Evolutionary conservation across 2,329 filamentous ascomycete species (phyloP), one percentile per base, ranked within the genome.

Genomic region (Fusarium sp.): DNA sequence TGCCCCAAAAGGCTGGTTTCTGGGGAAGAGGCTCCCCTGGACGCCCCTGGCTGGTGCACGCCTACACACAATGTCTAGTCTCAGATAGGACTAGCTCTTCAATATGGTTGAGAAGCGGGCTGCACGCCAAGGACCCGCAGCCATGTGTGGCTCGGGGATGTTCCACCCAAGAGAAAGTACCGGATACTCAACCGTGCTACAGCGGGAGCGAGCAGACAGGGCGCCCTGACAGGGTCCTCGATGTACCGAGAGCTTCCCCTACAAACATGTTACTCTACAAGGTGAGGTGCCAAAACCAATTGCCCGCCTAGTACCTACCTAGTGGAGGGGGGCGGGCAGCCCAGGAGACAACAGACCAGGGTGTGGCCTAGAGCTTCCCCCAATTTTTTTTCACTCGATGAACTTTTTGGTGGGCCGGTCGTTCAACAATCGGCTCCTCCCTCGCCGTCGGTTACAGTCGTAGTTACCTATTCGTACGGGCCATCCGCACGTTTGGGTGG

Each of bases 101-200:
- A 76, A 81, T 82, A 82, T 84, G 81, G 82, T 84, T 84, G 82
- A 84, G 82, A 72, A 80, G 75, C 70, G 74, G 65, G 70, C 74
- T 77, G 72, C 72, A 73, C 66, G 70, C 73, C 69, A 73, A 75
- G 68, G 67, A 62, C 67, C 70, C 72, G 66, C 66, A 65, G 62
- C 72, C 67, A 74, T 75, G 73, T 71, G 69, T 74, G 71, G 72
- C 71, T 70, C 68, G 68, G 62, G 71, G 58, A 69, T 65, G 69
- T 62, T 71, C 71, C 71, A 71, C 59, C 47, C 61, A 51, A 70
- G 64, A 63, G 58, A 65, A 75, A 61, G 74, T 73, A 75, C 66
- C 67, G 60, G 71, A 65, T 67, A 75, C 73, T 69, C 60, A 63
- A 72, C 57, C 62, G 46, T 64, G 62, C 60, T 67, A 58, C 62